phyloP scores from a whole-genome alignment of 2,329 filamentous ascomycete genomes.

The Fusarium torulosum region DNA sequence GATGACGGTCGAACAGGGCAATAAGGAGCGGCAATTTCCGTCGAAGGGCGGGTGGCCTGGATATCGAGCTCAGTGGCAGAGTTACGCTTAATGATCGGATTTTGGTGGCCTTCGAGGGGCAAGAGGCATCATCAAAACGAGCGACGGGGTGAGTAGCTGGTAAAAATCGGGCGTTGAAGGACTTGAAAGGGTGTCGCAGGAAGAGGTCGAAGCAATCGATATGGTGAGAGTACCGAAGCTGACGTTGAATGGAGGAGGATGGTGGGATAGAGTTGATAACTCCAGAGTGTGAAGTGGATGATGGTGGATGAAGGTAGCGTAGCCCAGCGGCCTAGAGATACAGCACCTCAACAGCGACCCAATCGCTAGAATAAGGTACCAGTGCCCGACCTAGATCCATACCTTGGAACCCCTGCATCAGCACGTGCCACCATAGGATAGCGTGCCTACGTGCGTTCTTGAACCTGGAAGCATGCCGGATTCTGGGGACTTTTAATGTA shows the following conservation, averaged over 20 bases:
- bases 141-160: constrained; percentile 32
- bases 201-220: constrained; percentile 12
- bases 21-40: constrained; percentile 6
- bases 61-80: constrained; percentile 24
- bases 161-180: constrained; percentile 20
- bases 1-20: constrained; percentile 1
- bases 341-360: constrained; percentile 32
- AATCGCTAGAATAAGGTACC: constrained; percentile 22
- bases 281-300: constrained; percentile 11
- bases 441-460: constrained; percentile 29
- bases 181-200: constrained; percentile 11
- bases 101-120: constrained; percentile 46
- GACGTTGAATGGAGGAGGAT: constrained; percentile 30
- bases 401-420: constrained; percentile 42
- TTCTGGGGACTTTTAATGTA: constrained; percentile 6
- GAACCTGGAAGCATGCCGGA: constrained; percentile 15
- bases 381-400: constrained; percentile 29
- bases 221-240: constrained; percentile 21
- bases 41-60: constrained; percentile 7
- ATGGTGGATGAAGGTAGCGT: constrained; percentile 19
- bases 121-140: constrained; percentile 47
- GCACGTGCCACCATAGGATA: constrained; percentile 45
- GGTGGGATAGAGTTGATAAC: constrained; percentile 28
- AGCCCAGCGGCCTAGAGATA: constrained; percentile 5
- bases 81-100: constrained; percentile 40